Base-by-base conservation (phyloP, 108 stramenopile genomes). In the Cyclotella baltica region DNA sequence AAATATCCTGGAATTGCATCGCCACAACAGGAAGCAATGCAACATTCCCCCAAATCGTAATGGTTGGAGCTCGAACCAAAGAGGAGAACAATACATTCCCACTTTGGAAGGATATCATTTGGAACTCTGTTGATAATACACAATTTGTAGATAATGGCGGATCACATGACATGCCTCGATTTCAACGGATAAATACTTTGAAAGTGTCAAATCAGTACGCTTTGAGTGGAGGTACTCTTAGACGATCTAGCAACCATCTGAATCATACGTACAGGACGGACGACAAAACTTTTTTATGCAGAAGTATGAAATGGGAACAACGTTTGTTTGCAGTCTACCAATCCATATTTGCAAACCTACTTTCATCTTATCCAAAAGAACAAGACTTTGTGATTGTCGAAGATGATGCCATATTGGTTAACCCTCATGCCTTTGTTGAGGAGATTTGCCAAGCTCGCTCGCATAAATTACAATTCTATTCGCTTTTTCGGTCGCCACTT, bases 271-370 rank as follows among this genome's bases (percentile, higher is more conserved):
- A 37, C 73, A 52, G 25, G 35, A 16, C 13, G 13, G n/a, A 36
- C n/a, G n/a, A n/a, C n/a, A 34, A 36, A 1, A 15, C 15, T 16
- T 62, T 35, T 62, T 34, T 37, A 15, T 62, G 46, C 46, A 20
- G 27, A 66, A 68, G 80, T 46, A 75, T 75, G 36, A 81, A 81
- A 50, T 81, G 80, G 80, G 80, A 81, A 55, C 80, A 81, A 57
- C 68, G 80, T 40, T 70, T 81, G 11, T 81, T 81, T 28, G 62
- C 68, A 0, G 80, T 81, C 6, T 81, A 81, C 37, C 80, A 81
- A 65, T 64, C 62, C 1, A 40, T 81, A 27, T 81, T 81, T 57
- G 5, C 20, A 0, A 46, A 71, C 28, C 62, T 81, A 29, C 69
- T 75, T 29, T 16, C 46, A 25, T 34, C 50, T 6, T 81, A 62